phyloP scores from a whole-genome alignment of 495 filamentous ascomycete species.

The Ramalina peruviana region DNA sequence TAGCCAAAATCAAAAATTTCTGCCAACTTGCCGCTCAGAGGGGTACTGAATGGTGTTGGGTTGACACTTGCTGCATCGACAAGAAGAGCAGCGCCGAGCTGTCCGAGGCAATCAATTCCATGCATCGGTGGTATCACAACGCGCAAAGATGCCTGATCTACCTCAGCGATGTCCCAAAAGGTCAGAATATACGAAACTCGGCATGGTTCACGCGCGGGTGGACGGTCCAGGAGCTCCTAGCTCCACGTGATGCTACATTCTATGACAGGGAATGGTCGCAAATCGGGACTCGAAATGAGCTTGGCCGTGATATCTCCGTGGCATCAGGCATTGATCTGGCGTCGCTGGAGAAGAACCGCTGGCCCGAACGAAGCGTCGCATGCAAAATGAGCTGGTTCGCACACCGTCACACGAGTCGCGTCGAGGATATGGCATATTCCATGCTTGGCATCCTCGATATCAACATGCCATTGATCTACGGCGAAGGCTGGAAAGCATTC shows the following conservation, averaged over 20 bases:
- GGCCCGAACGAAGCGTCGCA: conserved; percentile 9
- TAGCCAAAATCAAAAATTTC: conserved; percentile 19
- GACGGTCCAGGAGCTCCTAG: conserved; percentile 30
- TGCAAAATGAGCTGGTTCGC: conserved; percentile 20
- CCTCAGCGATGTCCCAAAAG: conserved; percentile 11
- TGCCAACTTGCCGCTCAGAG: conserved; percentile 12
- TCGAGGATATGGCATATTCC: conserved; percentile 23
- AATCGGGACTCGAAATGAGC: conserved; percentile 14
- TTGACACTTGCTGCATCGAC: conserved; percentile 29
- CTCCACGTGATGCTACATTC: conserved; percentile 17
- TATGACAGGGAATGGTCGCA: conserved; percentile 15
- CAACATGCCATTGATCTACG: conserved; percentile 23
- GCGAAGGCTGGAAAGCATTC: conserved; percentile 21
- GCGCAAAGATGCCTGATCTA: conserved; percentile 19
- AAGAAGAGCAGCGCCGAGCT: conserved; percentile 23
- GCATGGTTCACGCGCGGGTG: conserved; percentile 30
- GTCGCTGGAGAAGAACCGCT: not conserved
- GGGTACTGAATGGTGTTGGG: conserved; percentile 22
- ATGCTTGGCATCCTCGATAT: conserved; percentile 23
- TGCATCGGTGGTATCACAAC: conserved; percentile 21
- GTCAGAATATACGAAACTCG: not conserved
- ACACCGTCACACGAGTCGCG: conserved; percentile 14
- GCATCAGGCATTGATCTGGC: conserved; percentile 17
- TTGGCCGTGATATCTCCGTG: not conserved
- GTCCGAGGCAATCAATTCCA: conserved; percentile 19